Evolutionary conservation across 2,329 filamentous ascomycete genomes (phyloP), one percentile per base, ranked within the genome.

Genomic region (Fusarium lateritium): DNA sequence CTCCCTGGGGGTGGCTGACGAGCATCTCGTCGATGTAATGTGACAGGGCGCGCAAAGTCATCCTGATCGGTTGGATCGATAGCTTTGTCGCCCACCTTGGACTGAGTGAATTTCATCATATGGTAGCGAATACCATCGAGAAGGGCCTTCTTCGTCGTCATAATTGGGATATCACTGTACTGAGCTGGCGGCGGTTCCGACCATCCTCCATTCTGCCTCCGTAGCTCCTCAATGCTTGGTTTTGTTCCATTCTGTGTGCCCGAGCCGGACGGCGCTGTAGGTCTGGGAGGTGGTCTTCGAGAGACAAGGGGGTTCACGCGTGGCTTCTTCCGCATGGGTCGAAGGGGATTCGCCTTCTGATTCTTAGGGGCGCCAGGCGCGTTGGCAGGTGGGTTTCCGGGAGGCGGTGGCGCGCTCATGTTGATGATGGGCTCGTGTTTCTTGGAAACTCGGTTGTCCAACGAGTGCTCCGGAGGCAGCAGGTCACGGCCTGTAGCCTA

Each of bases 1-100:
- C 89, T 83, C 56, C 91, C 88, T 31, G 90, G 87, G 1, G 89
- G 83, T 46, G 85, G 89, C 73, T 89, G 90, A 73, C 90, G 88
- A 19, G 94, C 94, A 77, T 98, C 94, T 58, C 96, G 92, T 67
- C 96, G 90, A 77, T 98, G 94, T 38, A 99, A 83, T 38, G 93
- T 91, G 33, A 98, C 92, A 1, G 96, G 96, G 28, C 94, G 89
- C 19, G 92, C 91, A 76, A 98, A 99, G 52, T 97, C 90, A 7
- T 90, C 84, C 70, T 95, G 90, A 71, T 91, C 82, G 26, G 84
- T 84, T 3, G 89, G 87, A 75, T 98, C 91, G 63, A 93, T 76
- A 33, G 89, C 86, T 71, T 92, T 91, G 65, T 83, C 83, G 21
- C 77, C 78, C 11, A 80, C 74, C 73, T 89, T 89, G 52, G 86